Evolutionary conservation across 257 asterid genomes (phyloP).

Genomic region (Jacaranda mimosifolia): DNA sequence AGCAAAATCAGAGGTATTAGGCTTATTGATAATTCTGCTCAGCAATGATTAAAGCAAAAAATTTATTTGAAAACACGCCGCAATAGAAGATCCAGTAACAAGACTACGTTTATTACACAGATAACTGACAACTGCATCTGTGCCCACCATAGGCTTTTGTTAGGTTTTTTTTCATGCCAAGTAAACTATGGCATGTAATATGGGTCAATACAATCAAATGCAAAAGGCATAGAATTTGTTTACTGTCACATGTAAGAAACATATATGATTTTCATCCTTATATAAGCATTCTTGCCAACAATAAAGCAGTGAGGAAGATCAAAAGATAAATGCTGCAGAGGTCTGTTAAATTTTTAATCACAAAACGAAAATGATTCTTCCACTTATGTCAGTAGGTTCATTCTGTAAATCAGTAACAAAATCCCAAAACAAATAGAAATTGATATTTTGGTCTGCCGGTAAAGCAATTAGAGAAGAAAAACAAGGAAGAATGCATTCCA

Average conservation of each 20-base stretch:
- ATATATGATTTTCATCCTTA: background rate
- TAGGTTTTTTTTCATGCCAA: background rate
- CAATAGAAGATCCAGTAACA: background rate
- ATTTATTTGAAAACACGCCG: background rate
- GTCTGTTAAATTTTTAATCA: background rate
- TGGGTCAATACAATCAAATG: background rate
- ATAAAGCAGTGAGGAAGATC: background rate
- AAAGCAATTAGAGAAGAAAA: background rate
- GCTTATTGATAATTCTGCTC: conserved; percentile 15
- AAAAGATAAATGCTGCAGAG: background rate
- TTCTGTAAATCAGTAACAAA: background rate
- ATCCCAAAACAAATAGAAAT: background rate
- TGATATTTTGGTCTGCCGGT: background rate
- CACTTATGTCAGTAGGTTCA: background rate
- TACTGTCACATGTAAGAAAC: background rate
- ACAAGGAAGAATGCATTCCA: background rate
- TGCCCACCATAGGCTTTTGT: background rate
- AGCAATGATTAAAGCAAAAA: conserved; percentile 19
- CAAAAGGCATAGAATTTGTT: background rate
- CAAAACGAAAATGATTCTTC: background rate
- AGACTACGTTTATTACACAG: conserved; percentile 2
- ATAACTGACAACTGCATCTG: conserved; percentile 22
- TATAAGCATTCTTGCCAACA: conserved; percentile 7
- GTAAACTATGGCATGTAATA: background rate
- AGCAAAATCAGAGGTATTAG: background rate